phyloP scores from a whole-genome alignment of 257 asterid genomes.

The Solanum etuberosum region DNA sequence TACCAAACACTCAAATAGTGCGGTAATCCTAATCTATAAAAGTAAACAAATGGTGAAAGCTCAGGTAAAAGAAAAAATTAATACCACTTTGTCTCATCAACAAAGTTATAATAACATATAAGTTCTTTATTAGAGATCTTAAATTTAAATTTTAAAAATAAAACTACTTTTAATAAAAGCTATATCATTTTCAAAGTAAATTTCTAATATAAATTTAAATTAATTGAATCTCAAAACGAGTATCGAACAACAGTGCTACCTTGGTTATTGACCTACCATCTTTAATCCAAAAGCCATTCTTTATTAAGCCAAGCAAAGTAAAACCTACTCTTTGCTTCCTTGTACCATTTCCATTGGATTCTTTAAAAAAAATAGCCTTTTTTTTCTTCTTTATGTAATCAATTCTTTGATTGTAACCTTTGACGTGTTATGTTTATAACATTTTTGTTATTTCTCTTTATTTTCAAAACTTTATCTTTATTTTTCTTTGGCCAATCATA shows the following conservation, averaged over 20 bases:
- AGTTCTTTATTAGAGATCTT: not conserved
- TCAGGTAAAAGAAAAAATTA: not conserved
- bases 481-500: not conserved
- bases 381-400: not conserved
- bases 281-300: not conserved
- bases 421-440: not conserved
- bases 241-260: not conserved
- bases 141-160: not conserved
- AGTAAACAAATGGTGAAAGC: not conserved
- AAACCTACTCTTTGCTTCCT: not conserved
- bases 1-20: not conserved
- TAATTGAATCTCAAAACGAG: not conserved
- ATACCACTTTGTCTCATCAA: not conserved
- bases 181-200: not conserved
- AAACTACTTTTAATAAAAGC: not conserved
- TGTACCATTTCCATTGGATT: not conserved
- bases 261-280: not conserved
- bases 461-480: not conserved
- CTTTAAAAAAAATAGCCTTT: not conserved
- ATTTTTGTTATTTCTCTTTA: not conserved
- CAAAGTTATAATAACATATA: not conserved
- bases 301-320: not conserved
- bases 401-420: not conserved
- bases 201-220: not conserved
- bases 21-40: not conserved